Conservation (phyloP, 139 green algal genomes). For the Ulvella scutata region DNA sequence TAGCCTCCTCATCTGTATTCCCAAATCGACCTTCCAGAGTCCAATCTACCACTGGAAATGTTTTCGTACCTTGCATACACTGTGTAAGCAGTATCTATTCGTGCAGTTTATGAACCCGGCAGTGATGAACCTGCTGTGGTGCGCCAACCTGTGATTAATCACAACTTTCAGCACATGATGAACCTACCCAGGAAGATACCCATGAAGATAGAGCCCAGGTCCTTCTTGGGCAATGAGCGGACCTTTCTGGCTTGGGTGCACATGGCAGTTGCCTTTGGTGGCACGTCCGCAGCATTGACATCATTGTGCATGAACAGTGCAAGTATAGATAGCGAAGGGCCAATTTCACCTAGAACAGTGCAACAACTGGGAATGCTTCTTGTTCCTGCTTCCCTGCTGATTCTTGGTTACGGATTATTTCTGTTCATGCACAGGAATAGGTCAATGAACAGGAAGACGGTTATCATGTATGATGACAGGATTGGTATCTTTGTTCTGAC, state of each 20-base stretch:
- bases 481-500: background rate
- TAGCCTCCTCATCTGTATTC: no score
- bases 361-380: background rate
- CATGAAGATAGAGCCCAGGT: slow-evolving; percentile 85
- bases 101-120: no score
- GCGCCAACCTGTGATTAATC: no score
- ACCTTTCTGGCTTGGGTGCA: slow-evolving; percentile 92
- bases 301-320: background rate
- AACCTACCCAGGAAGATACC: slow-evolving; percentile 15
- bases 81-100: no score
- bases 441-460: background rate
- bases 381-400: background rate
- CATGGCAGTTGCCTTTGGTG: slow-evolving; percentile 76
- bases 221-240: slow-evolving; percentile 92
- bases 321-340: background rate
- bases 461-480: slow-evolving; percentile 4
- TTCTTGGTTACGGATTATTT: slow-evolving; percentile 2
- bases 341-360: background rate
- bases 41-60: no score
- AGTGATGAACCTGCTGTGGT: no score
- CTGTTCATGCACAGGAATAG: background rate
- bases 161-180: no score
- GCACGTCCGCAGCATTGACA: background rate
- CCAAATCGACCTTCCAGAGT: no score
- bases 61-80: no score